phyloP scores from a whole-genome alignment of 1,139 yeast species.

The Suhomyces guaymorum region DNA sequence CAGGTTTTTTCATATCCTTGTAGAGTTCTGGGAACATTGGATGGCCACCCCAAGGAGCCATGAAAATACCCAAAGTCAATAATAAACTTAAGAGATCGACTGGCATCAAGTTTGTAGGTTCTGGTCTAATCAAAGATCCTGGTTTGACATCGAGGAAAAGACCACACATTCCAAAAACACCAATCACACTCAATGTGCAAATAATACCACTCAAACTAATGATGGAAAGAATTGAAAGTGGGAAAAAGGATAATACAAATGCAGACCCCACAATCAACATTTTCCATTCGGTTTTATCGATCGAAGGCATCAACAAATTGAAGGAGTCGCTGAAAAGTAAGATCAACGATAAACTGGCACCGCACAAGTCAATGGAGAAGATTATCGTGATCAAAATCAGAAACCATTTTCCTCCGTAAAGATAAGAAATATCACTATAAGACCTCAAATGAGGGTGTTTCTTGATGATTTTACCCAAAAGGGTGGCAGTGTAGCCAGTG shows the following conservation, averaged over 20 bases:
- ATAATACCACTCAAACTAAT: constrained; percentile 75
- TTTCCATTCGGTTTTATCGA: constrained; percentile 54
- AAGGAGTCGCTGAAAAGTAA: constrained; percentile 85
- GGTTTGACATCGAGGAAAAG: constrained; percentile 53
- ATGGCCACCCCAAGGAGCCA: constrained; percentile 93
- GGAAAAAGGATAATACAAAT: constrained; percentile 67
- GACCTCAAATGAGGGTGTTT: constrained; percentile 33
- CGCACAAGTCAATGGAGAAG: constrained; percentile 75
- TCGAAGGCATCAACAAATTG: constrained; percentile 58
- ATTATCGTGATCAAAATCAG: constrained; percentile 64
- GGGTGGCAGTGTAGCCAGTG: constrained; percentile 70
- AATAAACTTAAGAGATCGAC: constrained; percentile 48
- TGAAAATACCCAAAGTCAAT: constrained; percentile 68
- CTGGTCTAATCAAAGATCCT: constrained; percentile 66
- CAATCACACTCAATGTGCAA: constrained; percentile 64
- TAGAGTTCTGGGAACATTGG: constrained; percentile 81
- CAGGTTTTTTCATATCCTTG: constrained; percentile 80
- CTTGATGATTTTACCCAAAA: constrained; percentile 36
- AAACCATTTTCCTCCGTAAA: constrained; percentile 46
- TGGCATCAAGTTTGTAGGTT: constrained; percentile 54
- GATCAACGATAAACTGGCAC: constrained; percentile 75
- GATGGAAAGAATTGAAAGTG: constrained; percentile 69
- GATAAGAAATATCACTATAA: constrained; percentile 49
- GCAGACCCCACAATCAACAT: constrained; percentile 45
- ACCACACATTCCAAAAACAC: constrained; percentile 64